Base-by-base conservation (phyloP, 2,329 filamentous ascomycete species). In the Hymenoscyphus scutula region DNA sequence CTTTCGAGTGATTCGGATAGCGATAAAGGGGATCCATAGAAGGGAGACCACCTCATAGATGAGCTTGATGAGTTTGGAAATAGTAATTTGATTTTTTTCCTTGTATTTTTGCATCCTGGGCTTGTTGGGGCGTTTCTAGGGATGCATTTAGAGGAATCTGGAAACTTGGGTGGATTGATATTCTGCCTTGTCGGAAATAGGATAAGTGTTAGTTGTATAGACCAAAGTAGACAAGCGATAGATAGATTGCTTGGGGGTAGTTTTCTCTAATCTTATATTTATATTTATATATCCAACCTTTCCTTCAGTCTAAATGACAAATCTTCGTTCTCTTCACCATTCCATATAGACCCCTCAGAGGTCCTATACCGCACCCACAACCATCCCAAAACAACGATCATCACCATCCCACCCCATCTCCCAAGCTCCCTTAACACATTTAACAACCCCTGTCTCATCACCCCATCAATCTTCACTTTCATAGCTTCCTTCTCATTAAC, bases 1-100 rank as follows among this genome's bases (percentile, higher is more conserved):
- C 65, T 76, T 37, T 51, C 45, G n/a, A n/a, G n/a, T n/a, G n/a
- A n/a, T 51, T 78, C 80, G 60, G 73, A 74, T 57, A 74, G 69
- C 48, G 80, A 82, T 27, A 59, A 59, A 34, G 58, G 53, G 29
- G 58, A 59, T 29, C 25, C 45, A 30, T 58, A 48, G 37, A 58
- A n/a, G 4, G 10, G 17, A n/a, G 45, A 25, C n/a, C n/a, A 15
- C 41, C 19, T 5, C n/a, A 23, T 25, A 11, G n/a, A 11, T 48
- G n/a, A 23, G n/a, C n/a, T n/a, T n/a, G n/a, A n/a, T n/a, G n/a
- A n/a, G 1, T 25, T 51, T 25, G n/a, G 45, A 25, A 51, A 51
- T 51, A 25, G 19, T 51, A 27, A 51, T 23, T 51, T 23, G 8
- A 23, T 25, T 13, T 13, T 51, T 51, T 51, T n/a, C n/a, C 23